These are phyloP conservation scores for Mangifera indica DNA, from an alignment of 345 rosid genomes.

Conservation along the genomic window DNA sequence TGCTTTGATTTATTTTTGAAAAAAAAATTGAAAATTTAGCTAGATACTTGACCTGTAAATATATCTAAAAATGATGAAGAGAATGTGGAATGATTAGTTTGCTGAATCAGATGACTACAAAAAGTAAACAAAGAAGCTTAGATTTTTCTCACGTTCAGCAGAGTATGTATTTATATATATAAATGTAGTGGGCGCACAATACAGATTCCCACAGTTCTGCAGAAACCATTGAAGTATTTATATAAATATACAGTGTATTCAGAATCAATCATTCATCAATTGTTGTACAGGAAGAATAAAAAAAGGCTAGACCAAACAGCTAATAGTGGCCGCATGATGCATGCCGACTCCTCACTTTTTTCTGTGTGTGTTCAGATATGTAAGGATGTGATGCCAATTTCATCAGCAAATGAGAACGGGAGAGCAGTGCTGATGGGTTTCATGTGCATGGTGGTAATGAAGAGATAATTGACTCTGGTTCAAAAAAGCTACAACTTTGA, in stretches of 20 bases:
- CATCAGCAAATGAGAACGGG: not conserved
- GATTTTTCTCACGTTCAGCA: not conserved
- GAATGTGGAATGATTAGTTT: conserved; percentile 15
- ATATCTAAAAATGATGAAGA: not conserved
- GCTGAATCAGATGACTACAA: conserved; percentile 2
- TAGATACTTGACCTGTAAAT: not conserved
- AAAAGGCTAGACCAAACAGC: not conserved
- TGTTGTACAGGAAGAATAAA: not conserved
- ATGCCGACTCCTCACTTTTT: not conserved
- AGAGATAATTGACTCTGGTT: conserved; percentile 12
- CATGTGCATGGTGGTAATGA: conserved; percentile 18
- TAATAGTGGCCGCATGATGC: not conserved
- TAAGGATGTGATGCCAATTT: not conserved
- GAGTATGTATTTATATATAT: not conserved
- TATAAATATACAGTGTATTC: not conserved
- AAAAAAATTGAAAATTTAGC: no score
- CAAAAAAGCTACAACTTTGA: not conserved
- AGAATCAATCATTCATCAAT: conserved; percentile 5
- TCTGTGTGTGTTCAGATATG: not conserved
- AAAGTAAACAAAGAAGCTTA: conserved; percentile 3
- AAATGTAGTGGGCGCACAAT: conserved; percentile 9
- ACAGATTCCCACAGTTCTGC: conserved; percentile 18
- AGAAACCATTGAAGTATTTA: not conserved
- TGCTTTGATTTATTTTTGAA: no score
- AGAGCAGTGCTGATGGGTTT: conserved; percentile 16